Evolutionary conservation across 805 yeast species (phyloP).

Genomic region (Wickerhamomyces pijperi): DNA sequence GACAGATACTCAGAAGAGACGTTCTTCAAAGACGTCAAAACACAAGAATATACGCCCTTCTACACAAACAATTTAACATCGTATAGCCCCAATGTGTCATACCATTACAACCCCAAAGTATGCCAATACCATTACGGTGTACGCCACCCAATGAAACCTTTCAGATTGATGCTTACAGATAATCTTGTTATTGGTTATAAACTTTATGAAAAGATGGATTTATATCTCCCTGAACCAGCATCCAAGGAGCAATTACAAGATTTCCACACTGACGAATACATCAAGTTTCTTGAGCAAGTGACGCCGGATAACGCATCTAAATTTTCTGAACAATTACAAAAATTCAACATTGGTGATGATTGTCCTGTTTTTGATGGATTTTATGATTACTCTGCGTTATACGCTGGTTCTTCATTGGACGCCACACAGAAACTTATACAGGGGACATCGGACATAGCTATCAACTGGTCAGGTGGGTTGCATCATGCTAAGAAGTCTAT

Average conservation of each 20-base stretch:
- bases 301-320: constrained; percentile 81
- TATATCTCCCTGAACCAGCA: constrained; percentile 76
- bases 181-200: constrained; percentile 80
- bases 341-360: constrained; percentile 94
- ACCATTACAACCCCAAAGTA: constrained; percentile 78
- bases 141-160: constrained; percentile 97
- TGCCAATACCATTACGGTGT: constrained; percentile 83
- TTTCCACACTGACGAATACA: constrained; percentile 86
- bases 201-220: constrained; percentile 80
- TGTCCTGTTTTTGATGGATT: constrained; percentile 88
- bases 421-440: constrained; percentile 79
- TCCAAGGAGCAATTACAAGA: constrained; percentile 66
- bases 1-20: constrained; percentile 10
- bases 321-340: constrained; percentile 42
- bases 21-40: constrained; percentile 29
- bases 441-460: constrained; percentile 87
- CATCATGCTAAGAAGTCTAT: constrained; percentile 94
- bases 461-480: constrained; percentile 93
- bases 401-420: constrained; percentile 90
- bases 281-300: constrained; percentile 81
- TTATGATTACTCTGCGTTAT: constrained; percentile 78
- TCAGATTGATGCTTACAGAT: constrained; percentile 86
- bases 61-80: constrained; percentile 31
- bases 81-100: constrained; percentile 58
- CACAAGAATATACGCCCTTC: constrained; percentile 30